phyloP scores from a whole-genome alignment of 495 filamentous ascomycete genomes.

The Aspergillus baeticus region DNA sequence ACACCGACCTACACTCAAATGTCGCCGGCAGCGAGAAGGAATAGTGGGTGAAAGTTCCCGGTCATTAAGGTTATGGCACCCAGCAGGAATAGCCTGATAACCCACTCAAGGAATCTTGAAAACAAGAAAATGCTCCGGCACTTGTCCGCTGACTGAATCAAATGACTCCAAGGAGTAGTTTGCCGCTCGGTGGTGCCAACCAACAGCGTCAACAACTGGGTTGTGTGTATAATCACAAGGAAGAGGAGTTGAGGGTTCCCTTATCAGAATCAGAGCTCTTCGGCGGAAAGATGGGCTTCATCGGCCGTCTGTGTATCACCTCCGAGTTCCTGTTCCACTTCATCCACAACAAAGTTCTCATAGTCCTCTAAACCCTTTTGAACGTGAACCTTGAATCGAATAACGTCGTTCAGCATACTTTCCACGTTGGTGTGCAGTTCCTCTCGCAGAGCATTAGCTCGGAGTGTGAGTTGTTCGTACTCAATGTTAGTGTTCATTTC shows the following conservation, averaged over 20 bases:
- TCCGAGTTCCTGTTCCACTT: conserved; percentile 80
- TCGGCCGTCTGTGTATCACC: conserved; percentile 36
- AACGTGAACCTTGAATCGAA: conserved; percentile 97
- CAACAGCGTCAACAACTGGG: neutral
- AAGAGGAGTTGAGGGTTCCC: neutral
- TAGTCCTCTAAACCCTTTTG: conserved; percentile 90
- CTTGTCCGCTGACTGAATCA: no score
- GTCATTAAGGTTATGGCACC: neutral
- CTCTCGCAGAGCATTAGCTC: conserved; percentile 80
- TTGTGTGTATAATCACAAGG: neutral
- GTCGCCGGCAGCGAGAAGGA: neutral
- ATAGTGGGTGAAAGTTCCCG: no score
- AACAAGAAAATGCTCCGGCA: neutral
- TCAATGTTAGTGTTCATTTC: conserved; percentile 97
- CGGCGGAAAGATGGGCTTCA: conserved; percentile 16
- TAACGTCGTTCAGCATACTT: conserved; percentile 93
- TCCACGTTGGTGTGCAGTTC: conserved; percentile 95
- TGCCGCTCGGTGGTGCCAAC: no score
- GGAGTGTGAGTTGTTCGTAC: conserved; percentile 88
- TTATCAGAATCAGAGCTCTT: conserved; percentile 27
- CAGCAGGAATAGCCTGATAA: neutral
- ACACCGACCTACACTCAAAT: conserved; percentile 1
- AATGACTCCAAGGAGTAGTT: no score
- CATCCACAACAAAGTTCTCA: conserved; percentile 86
- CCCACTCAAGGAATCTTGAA: neutral